Conservation (phyloP, 768 basidiomycete genomes). For the Rhizopogon vulgaris region DNA sequence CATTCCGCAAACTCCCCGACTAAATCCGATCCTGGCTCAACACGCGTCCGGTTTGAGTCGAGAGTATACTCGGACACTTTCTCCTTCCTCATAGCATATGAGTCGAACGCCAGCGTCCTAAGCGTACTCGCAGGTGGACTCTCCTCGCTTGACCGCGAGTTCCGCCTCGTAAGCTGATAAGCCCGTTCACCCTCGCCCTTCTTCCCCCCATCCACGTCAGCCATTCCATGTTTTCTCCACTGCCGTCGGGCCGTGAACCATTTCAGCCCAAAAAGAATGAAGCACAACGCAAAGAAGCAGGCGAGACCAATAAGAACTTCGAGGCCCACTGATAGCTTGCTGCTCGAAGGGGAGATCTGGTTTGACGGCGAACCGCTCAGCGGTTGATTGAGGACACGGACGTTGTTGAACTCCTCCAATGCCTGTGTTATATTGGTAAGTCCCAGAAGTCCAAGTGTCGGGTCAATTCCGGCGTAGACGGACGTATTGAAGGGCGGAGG, state of each 20-base stretch:
- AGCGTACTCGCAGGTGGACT: constrained; percentile 34
- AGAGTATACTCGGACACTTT: constrained; percentile 27
- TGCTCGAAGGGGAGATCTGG: constrained; percentile 4
- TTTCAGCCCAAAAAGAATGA: constrained; percentile 46
- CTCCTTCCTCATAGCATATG: constrained; percentile 32
- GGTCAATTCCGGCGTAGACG: constrained; percentile 17
- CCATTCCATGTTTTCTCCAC: constrained; percentile 17
- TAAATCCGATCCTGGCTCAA: constrained; percentile 6
- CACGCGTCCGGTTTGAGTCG: constrained; percentile 25
- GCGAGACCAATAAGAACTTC: constrained; percentile 55
- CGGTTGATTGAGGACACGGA: constrained; percentile 61
- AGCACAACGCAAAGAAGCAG: constrained; percentile 52
- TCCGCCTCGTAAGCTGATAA: constrained; percentile 31
- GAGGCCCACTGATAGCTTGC: constrained; percentile 50
- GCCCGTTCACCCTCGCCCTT: constrained; percentile 10
- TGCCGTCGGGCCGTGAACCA: constrained; percentile 42
- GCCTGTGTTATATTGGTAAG: constrained; percentile 61
- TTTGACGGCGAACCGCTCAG: constrained; percentile 24
- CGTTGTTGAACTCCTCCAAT: constrained; percentile 59
- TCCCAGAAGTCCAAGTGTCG: constrained; percentile 54
- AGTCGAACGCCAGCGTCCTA: constrained; percentile 31
- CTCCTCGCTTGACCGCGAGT: constrained; percentile 19
- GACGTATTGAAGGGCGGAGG: constrained; percentile 37
- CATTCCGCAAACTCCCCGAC: constrained; percentile 9
- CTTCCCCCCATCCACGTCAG: constrained; percentile 9